Percentiles rank a stretch among this genome's conserved stretches.
phyloP scores from a whole-genome alignment of 2,329 filamentous ascomycete genomes.

The Tympanopsis confertula region DNA sequence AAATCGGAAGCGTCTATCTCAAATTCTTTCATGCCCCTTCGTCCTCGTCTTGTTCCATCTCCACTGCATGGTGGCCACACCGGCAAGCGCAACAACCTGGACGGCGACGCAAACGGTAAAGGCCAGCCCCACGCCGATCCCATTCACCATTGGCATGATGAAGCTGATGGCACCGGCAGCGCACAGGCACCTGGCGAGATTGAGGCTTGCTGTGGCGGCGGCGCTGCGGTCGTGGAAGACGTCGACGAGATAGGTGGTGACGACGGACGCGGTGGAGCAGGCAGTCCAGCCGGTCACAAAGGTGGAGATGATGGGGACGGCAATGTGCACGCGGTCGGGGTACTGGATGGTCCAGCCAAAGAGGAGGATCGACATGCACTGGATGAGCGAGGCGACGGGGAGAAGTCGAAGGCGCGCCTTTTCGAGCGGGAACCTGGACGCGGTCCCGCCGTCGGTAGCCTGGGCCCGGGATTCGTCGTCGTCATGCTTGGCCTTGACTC shows the following conservation, averaged over 20 bases:
- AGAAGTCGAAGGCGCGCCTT: conserved; percentile 35
- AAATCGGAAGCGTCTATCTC: too few relatives aligned
- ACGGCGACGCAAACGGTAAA: conserved; percentile 31
- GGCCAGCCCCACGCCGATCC: conserved; percentile 29
- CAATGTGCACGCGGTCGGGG: conserved; percentile 25
- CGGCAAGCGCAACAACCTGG: conserved; percentile 30
- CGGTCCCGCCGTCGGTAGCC: too few relatives aligned
- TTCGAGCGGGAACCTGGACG: conserved; percentile 33
- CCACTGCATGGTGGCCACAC: conserved; percentile 29
- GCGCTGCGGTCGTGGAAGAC: conserved; percentile 35
- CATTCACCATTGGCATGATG: conserved; percentile 34
- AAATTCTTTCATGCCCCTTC: too few relatives aligned
- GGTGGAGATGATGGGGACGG: conserved; percentile 33
- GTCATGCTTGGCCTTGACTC: conserved; percentile 20
- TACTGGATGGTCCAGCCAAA: conserved; percentile 42
- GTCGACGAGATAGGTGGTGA: conserved; percentile 41
- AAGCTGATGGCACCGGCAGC: conserved; percentile 37
- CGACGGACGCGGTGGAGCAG: conserved; percentile 31
- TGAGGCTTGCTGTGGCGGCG: conserved; percentile 37
- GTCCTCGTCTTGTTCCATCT: too few relatives aligned
- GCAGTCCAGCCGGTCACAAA: conserved; percentile 40
- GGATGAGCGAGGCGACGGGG: conserved; percentile 28
- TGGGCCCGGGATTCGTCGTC: too few relatives aligned
- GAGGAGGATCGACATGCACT: conserved; percentile 30
- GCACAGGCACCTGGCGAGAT: conserved; percentile 37